Percentiles rank a stretch among this genome's conserved stretches.
phyloP scores from a whole-genome alignment of 805 yeast genomes.

The Metschnikowia lunata region DNA sequence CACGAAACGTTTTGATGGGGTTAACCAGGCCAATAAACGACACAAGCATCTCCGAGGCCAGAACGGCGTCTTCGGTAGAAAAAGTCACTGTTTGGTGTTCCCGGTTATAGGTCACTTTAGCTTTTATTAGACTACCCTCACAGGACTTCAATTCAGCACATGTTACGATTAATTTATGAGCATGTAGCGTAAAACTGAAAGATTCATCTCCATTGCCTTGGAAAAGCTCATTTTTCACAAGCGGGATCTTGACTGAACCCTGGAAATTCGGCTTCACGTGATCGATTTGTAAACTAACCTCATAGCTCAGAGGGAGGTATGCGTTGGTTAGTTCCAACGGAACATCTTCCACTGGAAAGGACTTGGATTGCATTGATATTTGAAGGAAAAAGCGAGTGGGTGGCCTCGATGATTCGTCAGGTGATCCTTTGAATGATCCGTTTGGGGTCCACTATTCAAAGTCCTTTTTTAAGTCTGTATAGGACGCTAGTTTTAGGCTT shows the following conservation, averaged over 20 bases:
- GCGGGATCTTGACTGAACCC: constrained; percentile 35
- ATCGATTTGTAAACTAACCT: constrained; percentile 33
- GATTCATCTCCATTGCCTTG: constrained; percentile 6
- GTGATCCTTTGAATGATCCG: too few species aligned
- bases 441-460: too few species aligned
- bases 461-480: too few species aligned
- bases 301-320: constrained; percentile 37
- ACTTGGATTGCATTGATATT: too few species aligned
- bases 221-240: constrained; percentile 22
- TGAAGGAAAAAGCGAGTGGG: too few species aligned
- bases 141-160: constrained; percentile 21
- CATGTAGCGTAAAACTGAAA: constrained; percentile 32
- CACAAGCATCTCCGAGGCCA: constrained; percentile 19
- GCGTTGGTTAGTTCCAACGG: constrained; percentile 27
- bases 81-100: constrained; percentile 33
- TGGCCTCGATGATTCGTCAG: too few species aligned
- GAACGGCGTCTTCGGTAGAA: constrained; percentile 16
- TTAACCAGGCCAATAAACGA: constrained; percentile 50
- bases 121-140: constrained; percentile 11
- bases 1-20: constrained; percentile 48
- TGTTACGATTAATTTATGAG: constrained; percentile 39
- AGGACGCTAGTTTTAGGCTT: too few species aligned
- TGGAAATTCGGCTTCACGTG: constrained; percentile 46
- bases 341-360: background rate
- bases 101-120: constrained; percentile 38